Evolutionary conservation across 1,139 yeast genomes (phyloP), one percentile per base, ranked within the genome.

Genomic region (Hyphopichia pseudoburtonii): DNA sequence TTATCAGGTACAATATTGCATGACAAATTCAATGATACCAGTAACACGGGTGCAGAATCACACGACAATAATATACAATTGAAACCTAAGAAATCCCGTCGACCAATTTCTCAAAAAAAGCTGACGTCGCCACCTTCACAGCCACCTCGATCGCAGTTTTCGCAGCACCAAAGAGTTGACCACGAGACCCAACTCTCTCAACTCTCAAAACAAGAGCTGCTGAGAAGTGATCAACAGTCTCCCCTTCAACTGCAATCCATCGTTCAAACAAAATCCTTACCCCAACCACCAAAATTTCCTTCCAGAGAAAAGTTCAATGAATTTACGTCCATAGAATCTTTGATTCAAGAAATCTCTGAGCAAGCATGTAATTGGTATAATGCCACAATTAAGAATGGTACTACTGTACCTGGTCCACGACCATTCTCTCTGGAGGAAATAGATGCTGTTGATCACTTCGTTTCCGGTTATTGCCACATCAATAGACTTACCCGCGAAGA

Each of bases 361-460:
- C 62, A 62, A 29, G 65, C 71, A 2, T 54, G 66, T 39, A 40
- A 47, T 29, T 71, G 76, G 76, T 70, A 56, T 48, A 16, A 10
- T 22, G 10, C 30, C 2, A 9, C 17, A 8, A 5, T 7, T 14
- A 5, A 25, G 15, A 26, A 17, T 7, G 17, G 60, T 22, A 46
- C 57, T 2, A 50, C 48, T 21, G 48, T 48, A 3, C 59, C 58
- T 31, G 74, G 74, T 1, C 74, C 76, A 2, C 51, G 76, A 17
- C 54, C 64, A 29, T 86, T 86, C 51, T 67, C 84, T 0, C 66
- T 63, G 14, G 80, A 78, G 28, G 97, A 90, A 57, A 79, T 75
- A 31, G 70, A 64, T 16, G 84, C 87, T 0, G 77, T 90, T 40
- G 92, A 87, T 42, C 74, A 73, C 40, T 88, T 86, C 50, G 79